Conservation (phyloP, 176 grass and related monocot species). For the Hyparrhenia diplandra region DNA sequence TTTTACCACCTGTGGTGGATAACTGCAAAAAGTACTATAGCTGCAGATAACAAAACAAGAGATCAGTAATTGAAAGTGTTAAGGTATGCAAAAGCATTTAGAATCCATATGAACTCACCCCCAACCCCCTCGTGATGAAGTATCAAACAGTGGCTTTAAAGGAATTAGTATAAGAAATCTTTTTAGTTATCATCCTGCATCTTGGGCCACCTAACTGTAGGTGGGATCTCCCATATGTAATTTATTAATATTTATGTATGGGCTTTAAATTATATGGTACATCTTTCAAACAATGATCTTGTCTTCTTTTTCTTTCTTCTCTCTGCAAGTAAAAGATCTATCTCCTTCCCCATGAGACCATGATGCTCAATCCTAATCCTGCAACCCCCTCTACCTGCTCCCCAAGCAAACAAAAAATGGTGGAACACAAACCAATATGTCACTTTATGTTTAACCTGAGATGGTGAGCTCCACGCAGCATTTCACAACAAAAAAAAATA, state of each 20-base stretch:
- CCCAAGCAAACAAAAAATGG: background rate
- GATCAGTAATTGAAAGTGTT: conserved; percentile 9
- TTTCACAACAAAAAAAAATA: conserved; percentile 1
- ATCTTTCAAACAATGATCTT: background rate
- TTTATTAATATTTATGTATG: background rate
- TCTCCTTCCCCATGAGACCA: background rate
- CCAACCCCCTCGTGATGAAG: background rate
- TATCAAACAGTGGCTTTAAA: background rate
- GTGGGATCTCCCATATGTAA: background rate
- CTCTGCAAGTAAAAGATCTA: conserved; percentile 14
- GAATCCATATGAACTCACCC: background rate
- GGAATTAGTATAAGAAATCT: background rate
- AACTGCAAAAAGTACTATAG: conserved; percentile 61
- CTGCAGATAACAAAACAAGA: conserved; percentile 28
- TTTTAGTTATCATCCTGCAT: background rate
- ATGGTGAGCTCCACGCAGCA: background rate
- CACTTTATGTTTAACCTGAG: conserved; percentile 12
- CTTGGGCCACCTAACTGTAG: background rate
- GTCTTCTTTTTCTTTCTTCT: background rate
- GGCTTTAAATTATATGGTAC: background rate
- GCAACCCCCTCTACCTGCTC: background rate
- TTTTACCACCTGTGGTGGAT: conserved; percentile 57
- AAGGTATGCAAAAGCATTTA: conserved; percentile 17
- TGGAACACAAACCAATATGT: background rate
- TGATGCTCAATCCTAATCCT: background rate